Base-by-base conservation (phyloP, 2,329 filamentous ascomycete species). In the Chaetomiaceae sp. region DNA sequence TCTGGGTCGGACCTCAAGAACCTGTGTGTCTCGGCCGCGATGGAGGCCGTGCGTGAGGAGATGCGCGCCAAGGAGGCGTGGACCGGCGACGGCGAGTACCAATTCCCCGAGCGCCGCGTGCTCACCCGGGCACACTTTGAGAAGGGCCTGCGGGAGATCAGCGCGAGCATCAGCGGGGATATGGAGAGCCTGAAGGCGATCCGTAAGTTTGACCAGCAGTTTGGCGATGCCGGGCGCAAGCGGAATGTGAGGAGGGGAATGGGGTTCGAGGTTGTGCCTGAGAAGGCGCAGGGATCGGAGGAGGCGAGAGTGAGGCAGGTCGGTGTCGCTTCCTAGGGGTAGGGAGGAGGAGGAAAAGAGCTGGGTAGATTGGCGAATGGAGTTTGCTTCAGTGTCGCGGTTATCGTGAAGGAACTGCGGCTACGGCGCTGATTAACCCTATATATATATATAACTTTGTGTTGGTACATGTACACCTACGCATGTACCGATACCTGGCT, bases 161-260 rank as follows among this genome's bases (percentile, higher is more conserved):
- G 84, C 46, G 89, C 93, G 0, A 94, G 87, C 58, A 90, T 96
- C 55, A 90, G 81, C 58, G 91, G 96, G 65, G 90, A 98, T 60
- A 97, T 96, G 91, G 75, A 80, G 39, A 88, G 81, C 26, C 71
- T 98, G 52, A 79, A 81, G 54, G 86, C 87, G 11, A 95, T 98
- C 58, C 79, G 88, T 58, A 94, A 94, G 67, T 98, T 97, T 61
- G 93, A 98, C 62, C 88, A 95, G 68, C 86, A 91, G 64, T 98
- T 90, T 63, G 91, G 93, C 20, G 89, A 95, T 62, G 78, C 84
- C 29, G 84, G 80, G 60, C 77, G 78, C 35, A 83, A 50, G 47
- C 51, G 78, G 62, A 81, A 78, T 65, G 79, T 68, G 58, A 65
- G 65, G 45, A 69, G 68, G 49, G 65, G 62, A 6, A 77, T 84